Base-by-base conservation (phyloP, 148 eudicot species). In the Hydrangea macrophylla region DNA sequence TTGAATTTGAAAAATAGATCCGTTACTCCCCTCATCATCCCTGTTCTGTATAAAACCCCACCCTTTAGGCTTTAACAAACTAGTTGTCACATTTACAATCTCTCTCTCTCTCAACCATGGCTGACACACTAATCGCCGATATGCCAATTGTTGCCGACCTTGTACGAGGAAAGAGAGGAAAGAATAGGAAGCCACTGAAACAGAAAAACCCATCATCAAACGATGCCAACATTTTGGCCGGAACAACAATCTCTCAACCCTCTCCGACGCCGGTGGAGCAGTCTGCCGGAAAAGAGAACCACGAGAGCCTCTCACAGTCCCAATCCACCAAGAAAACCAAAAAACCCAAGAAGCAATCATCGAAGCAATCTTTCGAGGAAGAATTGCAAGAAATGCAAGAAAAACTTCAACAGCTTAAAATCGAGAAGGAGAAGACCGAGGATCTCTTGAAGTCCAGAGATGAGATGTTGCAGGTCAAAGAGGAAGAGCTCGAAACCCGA, bases 341-440 rank as follows among this genome's bases (percentile, higher is more conserved):
- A 60, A 82, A 82, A 69, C 60, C 61, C n/a, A n/a, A n/a, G 20
- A 76, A 76, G 45, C 63, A 80, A 32, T 54, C 72, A 10, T 8
- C 27, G 6, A 35, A 31, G 17, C 55, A 25, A n/a, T 74, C 72
- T 45, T 84, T 82, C 59, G 98, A 88, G 77, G 83, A 84, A 73
- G 88, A 90, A 6, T 62, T 93, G 84, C 77, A 55, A 35, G 98
- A 90, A 59, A 83, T 93, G 98, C 90, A 86, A 54, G 87, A 88
- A 51, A 84, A 86, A 88, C 79, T 93, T 74, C 83, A 82, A 81
- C 78, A 80, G 35, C 24, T 93, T 90, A 90, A 72, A 73, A 75
- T 93, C 11, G 98, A 86, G 82, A 93, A 93, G 74, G 92, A 81
- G 78, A 79, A 88, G 50, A 82, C 89, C 7, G 96, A 90, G 76